Evolutionary conservation across 331 rosid genomes (phyloP).

Genomic region (Telfairia occidentalis): DNA sequence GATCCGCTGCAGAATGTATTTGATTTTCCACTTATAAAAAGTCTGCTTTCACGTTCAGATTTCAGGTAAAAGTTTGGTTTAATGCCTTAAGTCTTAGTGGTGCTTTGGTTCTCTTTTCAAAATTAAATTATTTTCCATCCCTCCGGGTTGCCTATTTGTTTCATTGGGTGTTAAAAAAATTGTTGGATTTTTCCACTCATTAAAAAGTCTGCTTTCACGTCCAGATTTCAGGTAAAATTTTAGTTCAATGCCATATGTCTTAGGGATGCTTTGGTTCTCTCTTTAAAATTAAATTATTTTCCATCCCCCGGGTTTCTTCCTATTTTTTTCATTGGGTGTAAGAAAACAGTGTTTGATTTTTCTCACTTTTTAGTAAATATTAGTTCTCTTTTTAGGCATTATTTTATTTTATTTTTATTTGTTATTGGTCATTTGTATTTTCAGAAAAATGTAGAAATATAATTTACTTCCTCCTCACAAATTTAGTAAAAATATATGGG

Average conservation of each 20-base stretch:
- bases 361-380: neutral
- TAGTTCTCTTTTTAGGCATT: neutral
- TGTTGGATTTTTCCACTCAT: neutral
- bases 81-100: neutral
- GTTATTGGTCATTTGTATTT: neutral
- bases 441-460: neutral
- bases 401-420: too few relatives aligned
- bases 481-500: neutral
- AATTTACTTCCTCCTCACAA: neutral
- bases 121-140: neutral
- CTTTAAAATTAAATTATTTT: too few relatives aligned
- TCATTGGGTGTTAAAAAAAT: neutral
- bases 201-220: too few relatives aligned
- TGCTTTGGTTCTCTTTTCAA: neutral
- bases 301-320: too few relatives aligned
- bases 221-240: too few relatives aligned
- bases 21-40: conserved; percentile 70
- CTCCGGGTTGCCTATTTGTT: neutral
- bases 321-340: too few relatives aligned
- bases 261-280: too few relatives aligned
- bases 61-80: conserved; percentile 45
- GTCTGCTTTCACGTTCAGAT: conserved; percentile 63
- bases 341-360: too few relatives aligned
- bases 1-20: conserved; percentile 67
- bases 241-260: too few relatives aligned